These are phyloP conservation scores for Calendula officinalis DNA, from an alignment of 129 eudicot species.

Conservation along the genomic window DNA sequence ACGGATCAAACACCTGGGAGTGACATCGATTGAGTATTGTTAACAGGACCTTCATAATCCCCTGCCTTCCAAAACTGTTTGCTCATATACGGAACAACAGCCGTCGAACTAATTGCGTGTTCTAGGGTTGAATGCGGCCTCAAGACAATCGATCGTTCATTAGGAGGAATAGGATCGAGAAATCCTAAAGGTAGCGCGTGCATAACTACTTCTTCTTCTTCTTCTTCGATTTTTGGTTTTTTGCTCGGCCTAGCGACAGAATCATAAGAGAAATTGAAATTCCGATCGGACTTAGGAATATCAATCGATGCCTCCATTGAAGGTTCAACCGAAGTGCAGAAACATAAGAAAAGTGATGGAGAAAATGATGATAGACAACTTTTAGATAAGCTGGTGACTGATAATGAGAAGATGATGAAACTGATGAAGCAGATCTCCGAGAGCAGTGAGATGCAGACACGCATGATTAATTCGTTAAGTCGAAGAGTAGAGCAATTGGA, in stretches of 20 bases:
- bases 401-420: conserved; percentile 51
- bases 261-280: not conserved
- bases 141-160: conserved; percentile 8
- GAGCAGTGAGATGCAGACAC: conserved; percentile 46
- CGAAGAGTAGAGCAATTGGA: conserved; percentile 66
- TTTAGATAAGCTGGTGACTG: conserved; percentile 40
- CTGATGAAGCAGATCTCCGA: conserved; percentile 52
- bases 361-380: conserved; percentile 30
- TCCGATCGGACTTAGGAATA: conserved; percentile 1
- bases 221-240: conserved; percentile 26
- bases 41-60: conserved; percentile 38
- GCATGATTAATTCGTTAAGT: conserved; percentile 44
- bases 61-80: conserved; percentile 83
- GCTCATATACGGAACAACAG: conserved; percentile 16
- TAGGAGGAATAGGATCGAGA: not conserved
- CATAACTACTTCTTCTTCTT: conserved; percentile 2
- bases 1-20: conserved; percentile 28
- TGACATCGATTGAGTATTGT: conserved; percentile 5
- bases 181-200: not conserved
- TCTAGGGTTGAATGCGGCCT: conserved; percentile 3
- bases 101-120: not conserved
- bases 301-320: not conserved
- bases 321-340: not conserved
- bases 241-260: conserved; percentile 20
- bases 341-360: conserved; percentile 5